Evolutionary conservation across 805 yeast species (phyloP).

Genomic region (Wickerhamiella parazyma): DNA sequence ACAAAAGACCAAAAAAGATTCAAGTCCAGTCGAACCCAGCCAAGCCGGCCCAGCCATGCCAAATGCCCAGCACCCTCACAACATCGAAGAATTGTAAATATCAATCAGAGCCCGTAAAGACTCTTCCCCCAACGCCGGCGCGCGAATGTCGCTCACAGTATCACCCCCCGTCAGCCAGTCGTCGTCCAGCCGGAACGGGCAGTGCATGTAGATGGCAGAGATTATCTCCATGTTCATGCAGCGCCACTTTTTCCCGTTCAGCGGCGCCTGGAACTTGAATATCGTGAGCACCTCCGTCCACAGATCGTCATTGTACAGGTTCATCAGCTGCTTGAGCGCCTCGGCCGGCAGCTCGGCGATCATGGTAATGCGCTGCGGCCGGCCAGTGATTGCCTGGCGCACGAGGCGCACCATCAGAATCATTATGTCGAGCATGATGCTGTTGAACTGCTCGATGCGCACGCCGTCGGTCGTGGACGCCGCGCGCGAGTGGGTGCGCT

Average conservation of each 20-base stretch:
- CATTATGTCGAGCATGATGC: slow-evolving; percentile 21
- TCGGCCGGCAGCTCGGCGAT: slow-evolving; percentile 50
- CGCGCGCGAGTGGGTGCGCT: slow-evolving; percentile 3
- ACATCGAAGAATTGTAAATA: slow-evolving; percentile 50
- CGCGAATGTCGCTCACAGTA: slow-evolving; percentile 56
- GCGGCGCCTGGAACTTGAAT: slow-evolving; percentile 69
- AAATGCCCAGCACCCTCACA: no score
- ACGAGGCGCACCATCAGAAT: slow-evolving; percentile 41
- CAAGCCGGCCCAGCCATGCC: no score
- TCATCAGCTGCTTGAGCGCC: slow-evolving; percentile 40
- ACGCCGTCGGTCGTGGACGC: slow-evolving; percentile 8
- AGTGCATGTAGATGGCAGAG: slow-evolving; percentile 69
- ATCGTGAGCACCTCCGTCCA: slow-evolving; percentile 61
- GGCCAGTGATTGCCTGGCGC: slow-evolving; percentile 46
- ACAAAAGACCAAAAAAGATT: no score
- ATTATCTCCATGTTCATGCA: slow-evolving; percentile 85
- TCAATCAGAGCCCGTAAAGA: slow-evolving; percentile 68
- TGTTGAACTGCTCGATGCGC: slow-evolving; percentile 12
- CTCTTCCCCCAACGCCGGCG: slow-evolving; percentile 73
- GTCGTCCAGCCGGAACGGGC: slow-evolving; percentile 59
- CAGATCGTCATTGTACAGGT: slow-evolving; percentile 47
- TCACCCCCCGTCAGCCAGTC: slow-evolving; percentile 82
- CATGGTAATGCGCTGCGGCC: slow-evolving; percentile 59
- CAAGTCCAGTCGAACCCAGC: no score
- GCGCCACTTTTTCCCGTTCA: slow-evolving; percentile 90